Percentiles rank a stretch among this genome's conserved stretches.
These are phyloP conservation scores for Gigaspora rosea DNA, from an alignment of 192 early-diverging fungal species.

Conservation along the genomic window DNA sequence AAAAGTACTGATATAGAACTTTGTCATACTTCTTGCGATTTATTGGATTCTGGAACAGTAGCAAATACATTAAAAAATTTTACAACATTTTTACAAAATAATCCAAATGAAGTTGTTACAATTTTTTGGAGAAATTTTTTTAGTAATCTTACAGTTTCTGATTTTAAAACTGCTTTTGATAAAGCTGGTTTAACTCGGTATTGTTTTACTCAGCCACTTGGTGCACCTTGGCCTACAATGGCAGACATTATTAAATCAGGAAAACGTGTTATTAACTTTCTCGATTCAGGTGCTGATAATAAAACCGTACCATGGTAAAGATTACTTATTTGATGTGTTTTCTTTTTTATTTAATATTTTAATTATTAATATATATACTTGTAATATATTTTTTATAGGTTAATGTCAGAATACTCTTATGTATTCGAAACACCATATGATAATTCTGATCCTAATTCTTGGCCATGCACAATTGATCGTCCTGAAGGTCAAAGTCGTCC, in stretches of 20 bases:
- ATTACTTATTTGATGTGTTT: too few relatives aligned
- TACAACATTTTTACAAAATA: conserved; percentile 58
- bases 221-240: conserved; percentile 69
- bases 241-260: conserved; percentile 59
- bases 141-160: conserved; percentile 47
- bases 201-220: conserved; percentile 48
- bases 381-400: conserved; percentile 36
- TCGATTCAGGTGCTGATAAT: conserved; percentile 55
- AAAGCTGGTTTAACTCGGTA: conserved; percentile 57
- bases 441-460: conserved; percentile 48
- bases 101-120: conserved; percentile 75
- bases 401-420: conserved; percentile 63
- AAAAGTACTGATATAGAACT: conserved; percentile 47
- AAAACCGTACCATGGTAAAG: conserved; percentile 61
- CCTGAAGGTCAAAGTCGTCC: conserved; percentile 45
- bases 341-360: neutral
- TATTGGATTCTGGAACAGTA: conserved; percentile 63
- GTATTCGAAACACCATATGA: conserved; percentile 75
- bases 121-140: conserved; percentile 70
- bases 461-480: conserved; percentile 61
- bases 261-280: conserved; percentile 68
- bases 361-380: neutral
- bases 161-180: conserved; percentile 54
- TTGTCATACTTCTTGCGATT: conserved; percentile 65
- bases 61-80: conserved; percentile 57